Conservation (phyloP, 2,329 filamentous ascomycete species). For the Paraphaeosphaeria sporulosa region DNA sequence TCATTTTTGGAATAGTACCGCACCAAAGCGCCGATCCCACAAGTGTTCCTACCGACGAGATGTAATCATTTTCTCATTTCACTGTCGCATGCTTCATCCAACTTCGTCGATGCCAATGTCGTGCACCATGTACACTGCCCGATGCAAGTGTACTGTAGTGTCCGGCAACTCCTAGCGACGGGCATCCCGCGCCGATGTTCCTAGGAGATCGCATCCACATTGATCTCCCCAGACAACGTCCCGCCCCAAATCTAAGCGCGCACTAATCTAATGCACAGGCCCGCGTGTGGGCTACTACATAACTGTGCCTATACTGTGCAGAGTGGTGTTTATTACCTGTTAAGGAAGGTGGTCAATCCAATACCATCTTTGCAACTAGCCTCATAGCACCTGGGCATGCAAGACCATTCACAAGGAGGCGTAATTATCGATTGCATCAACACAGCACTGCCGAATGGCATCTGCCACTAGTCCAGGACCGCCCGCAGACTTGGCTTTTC, state of each 20-base stretch:
- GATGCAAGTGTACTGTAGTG: not conserved
- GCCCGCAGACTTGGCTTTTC: slow-evolving; percentile 6
- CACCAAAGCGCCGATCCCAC: too few species aligned
- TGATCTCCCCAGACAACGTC: slow-evolving; percentile 4
- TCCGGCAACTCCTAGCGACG: slow-evolving; percentile 5
- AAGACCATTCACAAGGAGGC: not conserved
- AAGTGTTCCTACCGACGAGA: not conserved
- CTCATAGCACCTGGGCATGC: not conserved
- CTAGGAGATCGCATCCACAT: slow-evolving; percentile 7
- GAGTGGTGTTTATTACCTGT: not conserved
- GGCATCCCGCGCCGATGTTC: slow-evolving; percentile 15
- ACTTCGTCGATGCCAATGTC: not conserved
- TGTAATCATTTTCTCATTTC: not conserved
- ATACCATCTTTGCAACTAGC: not conserved
- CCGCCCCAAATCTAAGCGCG: slow-evolving; percentile 7
- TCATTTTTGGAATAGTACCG: not conserved
- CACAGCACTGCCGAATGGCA: not conserved
- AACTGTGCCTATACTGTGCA: not conserved
- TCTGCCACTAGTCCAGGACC: slow-evolving; percentile 3
- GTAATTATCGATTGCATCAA: not conserved
- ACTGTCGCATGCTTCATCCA: not conserved
- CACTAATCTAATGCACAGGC: slow-evolving; percentile 11
- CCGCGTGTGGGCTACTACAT: not conserved
- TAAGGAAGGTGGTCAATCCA: not conserved
- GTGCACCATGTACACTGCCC: not conserved